Base-by-base conservation (phyloP, 1,284 basidiomycete genomes). In the Trichosporon inkin region DNA sequence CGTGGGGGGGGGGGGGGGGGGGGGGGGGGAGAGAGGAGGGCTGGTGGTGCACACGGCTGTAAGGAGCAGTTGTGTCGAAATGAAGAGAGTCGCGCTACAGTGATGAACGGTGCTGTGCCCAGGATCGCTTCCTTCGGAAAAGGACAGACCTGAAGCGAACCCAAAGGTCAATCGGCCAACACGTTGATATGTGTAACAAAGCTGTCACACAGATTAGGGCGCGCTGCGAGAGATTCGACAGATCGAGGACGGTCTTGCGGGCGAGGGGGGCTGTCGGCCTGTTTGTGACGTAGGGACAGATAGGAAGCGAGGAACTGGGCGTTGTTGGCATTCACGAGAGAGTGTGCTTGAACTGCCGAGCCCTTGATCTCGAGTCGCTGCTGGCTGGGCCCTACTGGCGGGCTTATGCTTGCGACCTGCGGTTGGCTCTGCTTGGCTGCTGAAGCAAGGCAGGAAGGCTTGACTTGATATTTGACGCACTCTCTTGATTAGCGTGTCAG, bases 271-370 rank as follows among this genome's bases (percentile, higher is more conserved):
- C 44, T n/a, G 44, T n/a, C 24, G 44, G n/a, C 28, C 22, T 16
- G 44, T 22, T 13, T 47, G 44, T 47, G 44, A 47, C 44, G 44
- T 47, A 47, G 44, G 24, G 44, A n/a, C 44, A n/a, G 28, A 32
- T 28, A 32, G 22, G 22, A 47, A 47, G 44, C 44, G 44, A 47
- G 44, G 28, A 3, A 24, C 28, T 47, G 44, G 14, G 24, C n/a
- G 24, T 47, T 47, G 44, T 22, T 47, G 24, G 44, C 44, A 28
- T 28, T 47, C 24, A 22, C 24, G 6, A 16, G 8, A 8, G 8
- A 8, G 28, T 32, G 28, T 8, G 28, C 28, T 5, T 32, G 28
- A 32, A 32, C 28, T 32, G 28, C 28, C 28, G 16, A 16, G 44
- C 22, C 44, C 44, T 47, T 32, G 44, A 2, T 32, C 28, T 32